Percentiles rank a stretch among this genome's conserved stretches.
phyloP scores from a whole-genome alignment of 306 rosid species.

The Delonix regia region DNA sequence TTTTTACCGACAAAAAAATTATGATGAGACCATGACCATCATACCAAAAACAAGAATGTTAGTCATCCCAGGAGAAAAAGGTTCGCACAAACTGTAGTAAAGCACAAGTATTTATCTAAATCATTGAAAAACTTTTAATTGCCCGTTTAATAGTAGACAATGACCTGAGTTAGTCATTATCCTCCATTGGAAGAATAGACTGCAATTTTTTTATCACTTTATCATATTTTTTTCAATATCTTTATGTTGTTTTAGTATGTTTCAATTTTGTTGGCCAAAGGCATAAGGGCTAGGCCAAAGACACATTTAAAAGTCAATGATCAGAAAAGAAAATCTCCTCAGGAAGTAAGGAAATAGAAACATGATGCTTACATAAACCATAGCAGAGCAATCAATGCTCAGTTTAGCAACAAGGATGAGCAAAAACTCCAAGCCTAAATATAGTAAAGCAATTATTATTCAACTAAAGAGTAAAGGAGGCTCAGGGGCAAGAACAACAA shows the following conservation, averaged over 20 bases:
- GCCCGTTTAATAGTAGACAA: conserved; percentile 5
- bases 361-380: conserved; percentile 4
- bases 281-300: background rate
- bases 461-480: background rate
- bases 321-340: conserved; percentile 4
- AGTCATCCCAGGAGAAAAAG: background rate
- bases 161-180: conserved; percentile 19
- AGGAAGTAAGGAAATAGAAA: conserved; percentile 25
- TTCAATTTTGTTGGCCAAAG: background rate
- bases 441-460: background rate
- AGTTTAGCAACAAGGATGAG: background rate
- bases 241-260: background rate
- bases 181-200: conserved; percentile 25
- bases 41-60: conserved; percentile 7
- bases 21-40: conserved; percentile 14
- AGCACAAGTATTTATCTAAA: conserved; percentile 22
- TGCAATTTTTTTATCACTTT: conserved; percentile 7
- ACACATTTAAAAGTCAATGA: conserved; percentile 21
- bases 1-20: conserved; percentile 10
- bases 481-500: background rate
- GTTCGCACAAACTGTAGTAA: background rate
- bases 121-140: conserved; percentile 15
- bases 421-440: background rate
- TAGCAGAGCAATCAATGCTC: background rate
- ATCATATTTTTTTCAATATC: conserved; percentile 2